Evolutionary conservation across 2,329 filamentous ascomycete genomes (phyloP), one percentile per base, ranked within the genome.

Genomic region (Ilyonectria mors-panacis): DNA sequence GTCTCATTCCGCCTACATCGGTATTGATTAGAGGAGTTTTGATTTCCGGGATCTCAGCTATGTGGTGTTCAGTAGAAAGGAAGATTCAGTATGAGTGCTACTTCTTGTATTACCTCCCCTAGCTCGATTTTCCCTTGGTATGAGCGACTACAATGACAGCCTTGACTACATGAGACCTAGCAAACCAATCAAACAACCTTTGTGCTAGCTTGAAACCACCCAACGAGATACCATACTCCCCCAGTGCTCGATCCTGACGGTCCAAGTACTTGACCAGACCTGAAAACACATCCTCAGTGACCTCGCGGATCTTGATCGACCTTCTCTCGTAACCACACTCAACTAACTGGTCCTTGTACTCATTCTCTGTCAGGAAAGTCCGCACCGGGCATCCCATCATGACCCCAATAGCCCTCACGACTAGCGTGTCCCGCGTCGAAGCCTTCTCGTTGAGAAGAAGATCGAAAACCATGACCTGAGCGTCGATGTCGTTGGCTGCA

Each of bases 401-500:
- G 23, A 82, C 72, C 3, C 85, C 85, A 3, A 89, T 66, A 0
- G 83, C 15, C 1, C 81, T 77, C 2, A 87, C 77, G 4, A 81
- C 56, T 6, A 84, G 56, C 0, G 63, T 76, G 28, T 83, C 72
- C 33, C 58, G 28, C 1, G 37, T 21, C 2, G 77, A 75, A 2
- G 81, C 79, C 8, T 67, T 59, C 4, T 78, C 73, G 63, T 78
- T 78, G 42, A 83, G 78, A 2, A 88, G 71, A 1, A 89, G 79
- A 65, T 90, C 88, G 65, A 89, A 89, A 0, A 84, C 86, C 84
- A 88, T 87, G 58, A 87, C 76, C 0, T 85, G 83, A 1, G 87
- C 86, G 4, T 80, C 70, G 1, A 89, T 78, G 0, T 76, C 76
- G 3, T 69, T 73, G 5, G 79, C 76, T 1, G 85, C 81, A 48